A percentile compares a stretch with the other conserved stretches of the same genome.
These are phyloP conservation scores for Suillus cothurnatus DNA, from an alignment of 768 basidiomycete genomes.

Conservation along the genomic window DNA sequence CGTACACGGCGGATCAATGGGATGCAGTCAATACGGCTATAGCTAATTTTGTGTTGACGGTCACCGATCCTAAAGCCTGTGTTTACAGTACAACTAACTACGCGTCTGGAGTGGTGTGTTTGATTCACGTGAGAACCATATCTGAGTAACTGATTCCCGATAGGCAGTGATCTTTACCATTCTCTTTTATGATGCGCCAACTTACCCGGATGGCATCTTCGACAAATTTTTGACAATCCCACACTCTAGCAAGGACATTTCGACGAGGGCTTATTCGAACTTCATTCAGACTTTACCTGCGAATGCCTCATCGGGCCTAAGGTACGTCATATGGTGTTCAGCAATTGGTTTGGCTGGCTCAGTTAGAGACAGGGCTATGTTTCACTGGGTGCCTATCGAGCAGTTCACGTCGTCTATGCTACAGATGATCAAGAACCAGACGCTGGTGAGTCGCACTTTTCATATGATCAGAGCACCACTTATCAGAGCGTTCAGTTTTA, in stretches of 20 bases:
- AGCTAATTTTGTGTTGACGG: constrained; percentile 22
- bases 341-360: background rate
- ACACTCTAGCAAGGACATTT: constrained; percentile 1
- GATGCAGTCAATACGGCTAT: constrained; percentile 21
- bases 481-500: constrained; percentile 7
- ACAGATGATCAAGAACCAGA: constrained; percentile 2
- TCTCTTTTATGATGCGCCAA: constrained; percentile 60
- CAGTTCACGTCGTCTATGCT: background rate
- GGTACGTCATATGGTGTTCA: background rate
- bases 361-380: background rate
- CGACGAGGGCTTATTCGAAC: constrained; percentile 4
- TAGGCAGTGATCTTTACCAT: constrained; percentile 30
- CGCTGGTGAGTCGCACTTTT: background rate
- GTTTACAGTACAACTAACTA: constrained; percentile 49
- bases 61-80: constrained; percentile 24
- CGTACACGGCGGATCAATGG: constrained; percentile 17
- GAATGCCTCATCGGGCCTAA: constrained; percentile 3
- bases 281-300: constrained; percentile 5
- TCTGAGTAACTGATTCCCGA: constrained; percentile 3
- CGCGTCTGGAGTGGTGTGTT: constrained; percentile 29
- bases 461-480: background rate
- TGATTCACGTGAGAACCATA: background rate
- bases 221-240: constrained; percentile 3
- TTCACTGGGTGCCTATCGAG: background rate
- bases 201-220: constrained; percentile 10